Evolutionary conservation across 2,329 filamentous ascomycete genomes (phyloP).

Genomic region (Diaporthe sp.): DNA sequence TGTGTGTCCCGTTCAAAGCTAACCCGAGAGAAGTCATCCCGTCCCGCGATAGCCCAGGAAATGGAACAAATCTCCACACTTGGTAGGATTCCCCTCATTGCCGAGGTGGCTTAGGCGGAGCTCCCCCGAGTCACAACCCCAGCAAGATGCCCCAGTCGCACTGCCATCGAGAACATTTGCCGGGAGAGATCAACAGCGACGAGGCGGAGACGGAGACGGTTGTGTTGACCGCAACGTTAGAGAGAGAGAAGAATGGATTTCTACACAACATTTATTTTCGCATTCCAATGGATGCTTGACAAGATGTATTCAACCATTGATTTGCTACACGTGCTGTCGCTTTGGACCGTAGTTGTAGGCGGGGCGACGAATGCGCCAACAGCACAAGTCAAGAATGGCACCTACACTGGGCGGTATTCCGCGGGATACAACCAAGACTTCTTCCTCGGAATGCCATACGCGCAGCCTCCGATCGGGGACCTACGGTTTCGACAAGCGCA

Average conservation of each 20-base stretch:
- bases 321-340: background rate
- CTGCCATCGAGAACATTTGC: background rate
- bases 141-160: background rate
- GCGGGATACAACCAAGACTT: constrained; percentile 58
- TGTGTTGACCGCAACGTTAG: background rate
- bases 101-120: background rate
- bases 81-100: constrained; percentile 9
- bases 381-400: constrained; percentile 47
- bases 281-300: constrained; percentile 6
- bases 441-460: constrained; percentile 69
- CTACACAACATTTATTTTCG: background rate
- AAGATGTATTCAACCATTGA: constrained; percentile 12
- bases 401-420: constrained; percentile 50
- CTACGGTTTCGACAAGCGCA: constrained; percentile 51
- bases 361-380: constrained; percentile 1
- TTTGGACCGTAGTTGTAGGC: background rate
- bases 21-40: too few species aligned
- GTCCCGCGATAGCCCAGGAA: background rate
- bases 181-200: background rate
- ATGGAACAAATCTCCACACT: background rate
- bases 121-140: constrained; percentile 15
- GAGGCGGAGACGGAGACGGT: background rate
- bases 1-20: too few species aligned
- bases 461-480: constrained; percentile 52
- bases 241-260: background rate